These are phyloP conservation scores for Phytopythium litorale DNA, from an alignment of 352 stramenopile species.

Conservation along the genomic window DNA sequence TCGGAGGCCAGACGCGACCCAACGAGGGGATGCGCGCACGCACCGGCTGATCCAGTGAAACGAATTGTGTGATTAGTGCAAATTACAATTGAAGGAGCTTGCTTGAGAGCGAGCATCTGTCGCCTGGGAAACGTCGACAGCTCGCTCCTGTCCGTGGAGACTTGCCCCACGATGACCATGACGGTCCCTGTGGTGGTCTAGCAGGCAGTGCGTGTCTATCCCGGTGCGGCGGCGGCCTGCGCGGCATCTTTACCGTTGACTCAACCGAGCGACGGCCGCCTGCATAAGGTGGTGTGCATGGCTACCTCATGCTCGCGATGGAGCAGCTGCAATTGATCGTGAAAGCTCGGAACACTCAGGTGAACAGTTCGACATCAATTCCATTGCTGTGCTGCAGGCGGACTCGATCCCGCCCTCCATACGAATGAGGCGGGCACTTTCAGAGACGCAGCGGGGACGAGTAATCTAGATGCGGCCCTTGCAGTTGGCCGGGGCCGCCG, in stretches of 20 bases:
- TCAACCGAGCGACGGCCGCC: background rate
- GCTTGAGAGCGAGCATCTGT: too few relatives aligned
- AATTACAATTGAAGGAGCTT: too few relatives aligned
- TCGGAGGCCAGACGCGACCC: background rate
- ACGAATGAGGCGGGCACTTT: background rate
- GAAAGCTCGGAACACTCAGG: background rate
- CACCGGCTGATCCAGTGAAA: background rate
- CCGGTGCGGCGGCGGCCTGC: background rate
- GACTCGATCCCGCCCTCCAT: background rate
- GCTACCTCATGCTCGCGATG: too few relatives aligned
- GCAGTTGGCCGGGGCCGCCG: slow-evolving; percentile 4
- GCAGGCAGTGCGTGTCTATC: slow-evolving; percentile 1
- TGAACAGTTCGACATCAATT: background rate
- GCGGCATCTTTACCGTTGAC: background rate
- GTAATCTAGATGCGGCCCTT: slow-evolving; percentile 7
- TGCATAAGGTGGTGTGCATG: too few relatives aligned
- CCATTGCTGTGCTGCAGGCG: background rate
- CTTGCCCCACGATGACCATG: too few relatives aligned
- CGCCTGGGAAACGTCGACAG: too few relatives aligned
- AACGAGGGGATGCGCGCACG: background rate
- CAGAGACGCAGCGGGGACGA: background rate
- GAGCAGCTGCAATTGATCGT: too few relatives aligned
- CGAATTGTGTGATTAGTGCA: too few relatives aligned
- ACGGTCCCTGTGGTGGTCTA: too few relatives aligned
- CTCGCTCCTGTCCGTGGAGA: too few relatives aligned